phyloP scores from a whole-genome alignment of 345 rosid genomes.

The Combretum micranthum region DNA sequence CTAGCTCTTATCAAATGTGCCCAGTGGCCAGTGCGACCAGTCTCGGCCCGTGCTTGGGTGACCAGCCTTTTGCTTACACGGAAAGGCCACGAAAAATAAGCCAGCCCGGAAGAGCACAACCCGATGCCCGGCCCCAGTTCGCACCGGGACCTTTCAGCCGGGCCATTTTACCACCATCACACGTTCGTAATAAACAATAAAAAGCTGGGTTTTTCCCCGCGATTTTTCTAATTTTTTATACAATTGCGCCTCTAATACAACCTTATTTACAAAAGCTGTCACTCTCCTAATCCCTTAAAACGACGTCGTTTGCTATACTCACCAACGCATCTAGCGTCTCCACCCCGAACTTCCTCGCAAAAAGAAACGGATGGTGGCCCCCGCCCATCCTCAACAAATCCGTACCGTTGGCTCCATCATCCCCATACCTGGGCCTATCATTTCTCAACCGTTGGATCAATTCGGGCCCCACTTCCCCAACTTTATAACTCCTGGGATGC shows the following conservation, averaged over 20 bases:
- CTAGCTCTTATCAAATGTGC: too few species aligned
- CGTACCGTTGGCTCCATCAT: conserved; percentile 34
- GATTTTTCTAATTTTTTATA: too few species aligned
- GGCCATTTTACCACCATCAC: neutral
- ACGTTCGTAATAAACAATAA: neutral
- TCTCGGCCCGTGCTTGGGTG: too few species aligned
- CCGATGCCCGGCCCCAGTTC: too few species aligned
- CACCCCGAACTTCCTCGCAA: conserved; percentile 60
- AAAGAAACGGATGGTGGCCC: conserved; percentile 47
- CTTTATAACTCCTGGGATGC: conserved; percentile 56
- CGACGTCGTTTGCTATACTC: conserved; percentile 35
- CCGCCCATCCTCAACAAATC: conserved; percentile 20
- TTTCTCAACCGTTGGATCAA: conserved; percentile 34
- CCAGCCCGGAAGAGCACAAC: too few species aligned
- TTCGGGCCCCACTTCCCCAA: conserved; percentile 44
- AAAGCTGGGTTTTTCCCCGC: too few species aligned
- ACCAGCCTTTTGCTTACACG: too few species aligned
- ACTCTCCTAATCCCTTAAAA: conserved; percentile 42
- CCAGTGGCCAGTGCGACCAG: too few species aligned
- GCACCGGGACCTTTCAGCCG: neutral
- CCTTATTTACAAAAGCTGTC: neutral
- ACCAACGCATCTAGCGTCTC: conserved; percentile 31
- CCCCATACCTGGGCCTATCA: conserved; percentile 45
- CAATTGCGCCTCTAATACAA: neutral
- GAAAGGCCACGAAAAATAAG: too few species aligned